Percentiles rank a stretch among this genome's conserved stretches.
Evolutionary conservation across 495 filamentous ascomycete species (phyloP).

Genomic region (Hypoxylon cercidicola): DNA sequence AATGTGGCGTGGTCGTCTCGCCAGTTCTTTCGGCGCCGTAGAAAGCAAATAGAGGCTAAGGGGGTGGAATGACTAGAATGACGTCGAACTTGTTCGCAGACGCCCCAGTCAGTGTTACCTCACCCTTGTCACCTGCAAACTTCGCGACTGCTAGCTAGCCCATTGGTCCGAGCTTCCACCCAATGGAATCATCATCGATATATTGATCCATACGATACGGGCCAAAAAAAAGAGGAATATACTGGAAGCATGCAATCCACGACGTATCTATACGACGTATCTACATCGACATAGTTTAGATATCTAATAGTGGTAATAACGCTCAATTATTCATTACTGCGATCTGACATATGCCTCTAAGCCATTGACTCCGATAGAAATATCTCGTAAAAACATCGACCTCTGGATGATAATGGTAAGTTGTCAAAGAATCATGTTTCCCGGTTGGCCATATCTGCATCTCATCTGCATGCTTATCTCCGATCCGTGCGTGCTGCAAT

Average conservation of each 20-base stretch:
- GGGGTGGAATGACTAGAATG: constrained; percentile 20
- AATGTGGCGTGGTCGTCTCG: constrained; percentile 18
- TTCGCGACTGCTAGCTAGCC: background rate
- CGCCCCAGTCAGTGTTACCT: too few species aligned
- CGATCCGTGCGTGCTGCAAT: constrained; percentile 11
- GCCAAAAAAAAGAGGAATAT: too few species aligned
- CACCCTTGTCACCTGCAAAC: too few species aligned
- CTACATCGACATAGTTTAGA: background rate
- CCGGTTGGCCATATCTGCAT: constrained; percentile 27
- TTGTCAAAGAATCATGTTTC: constrained; percentile 41
- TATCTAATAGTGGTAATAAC: constrained; percentile 20
- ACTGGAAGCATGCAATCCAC: too few species aligned
- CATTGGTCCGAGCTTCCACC: constrained; percentile 1
- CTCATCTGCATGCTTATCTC: constrained; percentile 15
- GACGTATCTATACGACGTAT: too few species aligned
- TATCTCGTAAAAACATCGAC: constrained; percentile 46
- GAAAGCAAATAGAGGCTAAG: too few species aligned
- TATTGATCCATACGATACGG: background rate
- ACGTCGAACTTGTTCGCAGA: constrained; percentile 15
- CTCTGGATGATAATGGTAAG: constrained; percentile 43
- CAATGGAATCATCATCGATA: background rate
- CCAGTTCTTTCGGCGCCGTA: constrained; percentile 15
- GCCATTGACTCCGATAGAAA: constrained; percentile 49
- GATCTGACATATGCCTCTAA: constrained; percentile 49
- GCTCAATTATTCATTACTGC: constrained; percentile 42